Evolutionary conservation across 2,329 filamentous ascomycete species (phyloP).

Genomic region (Alternaria metachromatica): DNA sequence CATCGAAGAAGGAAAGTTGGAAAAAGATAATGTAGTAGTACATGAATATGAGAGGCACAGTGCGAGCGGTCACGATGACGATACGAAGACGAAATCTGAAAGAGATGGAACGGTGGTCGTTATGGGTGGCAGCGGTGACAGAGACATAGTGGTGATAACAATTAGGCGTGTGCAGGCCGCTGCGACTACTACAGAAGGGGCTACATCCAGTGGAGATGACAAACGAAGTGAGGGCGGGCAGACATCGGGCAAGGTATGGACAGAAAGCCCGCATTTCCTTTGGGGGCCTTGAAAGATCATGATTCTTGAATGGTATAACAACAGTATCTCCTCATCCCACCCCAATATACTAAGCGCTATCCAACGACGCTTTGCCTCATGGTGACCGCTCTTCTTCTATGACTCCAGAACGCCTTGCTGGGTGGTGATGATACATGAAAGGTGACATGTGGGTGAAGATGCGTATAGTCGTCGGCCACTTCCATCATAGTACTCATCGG

Average conservation of each 20-base stretch:
- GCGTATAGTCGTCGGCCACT: background rate
- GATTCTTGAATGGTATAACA: background rate
- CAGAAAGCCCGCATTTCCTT: background rate
- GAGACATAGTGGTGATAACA: background rate
- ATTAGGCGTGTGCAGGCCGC: background rate
- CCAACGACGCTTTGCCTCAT: background rate
- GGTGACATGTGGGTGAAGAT: background rate
- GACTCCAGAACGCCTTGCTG: slow-evolving; percentile 13
- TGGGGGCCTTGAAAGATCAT: background rate
- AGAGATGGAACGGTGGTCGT: background rate
- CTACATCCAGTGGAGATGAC: background rate
- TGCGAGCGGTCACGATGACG: background rate
- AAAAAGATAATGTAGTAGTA: background rate
- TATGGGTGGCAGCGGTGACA: background rate
- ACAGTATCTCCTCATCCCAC: background rate
- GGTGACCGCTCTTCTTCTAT: background rate
- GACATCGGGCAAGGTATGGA: background rate
- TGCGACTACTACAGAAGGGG: background rate
- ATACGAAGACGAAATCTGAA: background rate
- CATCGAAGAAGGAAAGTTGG: background rate
- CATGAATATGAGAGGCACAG: background rate
- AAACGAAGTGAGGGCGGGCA: background rate
- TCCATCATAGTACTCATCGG: background rate
- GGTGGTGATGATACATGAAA: slow-evolving; percentile 8
- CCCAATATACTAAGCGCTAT: background rate